A percentile compares a stretch with the other conserved stretches of the same genome.
Conservation (phyloP, 768 basidiomycete species). For the Boletus subcaerulescens region DNA sequence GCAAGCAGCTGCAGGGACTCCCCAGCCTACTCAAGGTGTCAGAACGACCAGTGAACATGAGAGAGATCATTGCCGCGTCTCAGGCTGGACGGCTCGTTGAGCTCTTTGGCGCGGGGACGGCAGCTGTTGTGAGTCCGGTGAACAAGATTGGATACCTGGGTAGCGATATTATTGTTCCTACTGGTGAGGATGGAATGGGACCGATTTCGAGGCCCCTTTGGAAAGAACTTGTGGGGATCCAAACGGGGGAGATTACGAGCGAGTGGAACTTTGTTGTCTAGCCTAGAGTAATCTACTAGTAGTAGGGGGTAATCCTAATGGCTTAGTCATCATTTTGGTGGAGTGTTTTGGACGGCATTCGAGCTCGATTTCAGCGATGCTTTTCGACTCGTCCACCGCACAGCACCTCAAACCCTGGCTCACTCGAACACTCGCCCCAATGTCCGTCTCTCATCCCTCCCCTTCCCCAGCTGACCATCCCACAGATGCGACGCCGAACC, state of each 20-base stretch:
- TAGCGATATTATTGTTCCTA: conserved; percentile 52
- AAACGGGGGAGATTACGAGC: conserved; percentile 73
- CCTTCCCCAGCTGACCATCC: neutral
- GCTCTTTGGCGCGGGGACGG: conserved; percentile 49
- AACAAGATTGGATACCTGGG: conserved; percentile 59
- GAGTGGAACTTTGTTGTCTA: conserved; percentile 56
- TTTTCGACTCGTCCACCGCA: conserved; percentile 62
- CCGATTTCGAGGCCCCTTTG: conserved; percentile 52
- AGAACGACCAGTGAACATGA: conserved; percentile 75
- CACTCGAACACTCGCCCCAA: conserved; percentile 83
- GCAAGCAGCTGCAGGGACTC: conserved; percentile 45
- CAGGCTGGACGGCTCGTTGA: conserved; percentile 44
- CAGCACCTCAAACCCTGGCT: conserved; percentile 85
- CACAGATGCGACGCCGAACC: conserved; percentile 95
- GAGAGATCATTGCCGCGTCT: conserved; percentile 57
- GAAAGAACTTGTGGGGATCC: conserved; percentile 54
- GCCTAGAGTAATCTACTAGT: no score
- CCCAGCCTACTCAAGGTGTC: conserved; percentile 55
- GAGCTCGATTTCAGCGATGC: conserved; percentile 40
- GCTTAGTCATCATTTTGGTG: conserved; percentile 15
- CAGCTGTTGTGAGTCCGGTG: conserved; percentile 53
- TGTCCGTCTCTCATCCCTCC: conserved; percentile 43
- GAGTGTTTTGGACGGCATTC: neutral
- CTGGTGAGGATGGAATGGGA: conserved; percentile 71
- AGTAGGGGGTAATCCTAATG: no score